Conservation (phyloP, 2,329 filamentous ascomycete species). For the Dryadomyces sulphureus region DNA sequence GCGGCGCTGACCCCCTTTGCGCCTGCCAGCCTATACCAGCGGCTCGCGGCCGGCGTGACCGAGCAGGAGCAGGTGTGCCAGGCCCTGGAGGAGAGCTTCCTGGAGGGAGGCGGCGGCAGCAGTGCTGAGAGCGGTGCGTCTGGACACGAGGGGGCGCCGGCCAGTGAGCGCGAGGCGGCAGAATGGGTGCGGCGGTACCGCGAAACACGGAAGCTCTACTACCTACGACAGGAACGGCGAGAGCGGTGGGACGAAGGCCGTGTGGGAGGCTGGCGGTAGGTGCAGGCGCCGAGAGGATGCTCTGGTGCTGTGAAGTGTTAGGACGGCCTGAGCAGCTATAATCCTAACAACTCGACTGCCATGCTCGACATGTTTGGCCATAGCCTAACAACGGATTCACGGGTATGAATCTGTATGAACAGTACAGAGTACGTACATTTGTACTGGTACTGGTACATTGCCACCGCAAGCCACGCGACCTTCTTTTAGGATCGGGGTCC, state of each 20-base stretch:
- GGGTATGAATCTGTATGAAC: too few species aligned
- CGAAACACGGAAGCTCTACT: conserved; percentile 65
- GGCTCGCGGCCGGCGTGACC: conserved; percentile 57
- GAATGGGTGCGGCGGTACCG: conserved; percentile 77
- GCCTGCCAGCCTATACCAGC: conserved; percentile 73
- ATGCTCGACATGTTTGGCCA: too few species aligned
- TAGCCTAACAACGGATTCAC: not conserved
- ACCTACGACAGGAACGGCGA: conserved; percentile 72
- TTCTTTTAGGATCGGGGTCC: not conserved
- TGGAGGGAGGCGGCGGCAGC: conserved; percentile 26
- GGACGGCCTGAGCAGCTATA: too few species aligned
- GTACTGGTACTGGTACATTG: not conserved
- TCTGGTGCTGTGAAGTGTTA: too few species aligned
- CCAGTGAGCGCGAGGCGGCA: conserved; percentile 64
- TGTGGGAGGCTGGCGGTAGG: conserved; percentile 78
- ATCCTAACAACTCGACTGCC: too few species aligned
- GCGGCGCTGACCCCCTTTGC: conserved; percentile 70
- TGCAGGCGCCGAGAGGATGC: not conserved
- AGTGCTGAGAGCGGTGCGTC: not conserved
- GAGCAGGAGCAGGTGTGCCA: conserved; percentile 73
- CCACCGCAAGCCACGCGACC: not conserved
- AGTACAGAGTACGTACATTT: not conserved
- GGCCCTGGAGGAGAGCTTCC: conserved; percentile 83
- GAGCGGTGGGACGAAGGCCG: conserved; percentile 91
- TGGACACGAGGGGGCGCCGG: conserved; percentile 38